phyloP scores from a whole-genome alignment of 2,329 filamentous ascomycete genomes.

The Penicillium sp. region DNA sequence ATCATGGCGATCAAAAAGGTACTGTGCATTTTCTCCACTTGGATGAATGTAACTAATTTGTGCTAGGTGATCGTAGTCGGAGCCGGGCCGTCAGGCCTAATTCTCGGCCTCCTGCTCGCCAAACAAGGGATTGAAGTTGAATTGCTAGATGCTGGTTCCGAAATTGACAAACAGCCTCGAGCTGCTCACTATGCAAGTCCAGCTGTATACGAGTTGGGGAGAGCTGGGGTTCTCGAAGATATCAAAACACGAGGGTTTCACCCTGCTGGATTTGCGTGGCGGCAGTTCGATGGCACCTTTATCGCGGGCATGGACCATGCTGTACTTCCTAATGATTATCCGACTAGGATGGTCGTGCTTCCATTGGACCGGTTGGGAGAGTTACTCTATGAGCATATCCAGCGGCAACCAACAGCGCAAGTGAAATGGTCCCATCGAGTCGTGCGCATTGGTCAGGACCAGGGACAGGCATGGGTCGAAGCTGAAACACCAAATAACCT shows the following conservation, averaged over 20 bases:
- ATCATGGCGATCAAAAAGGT: background rate
- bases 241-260: slow-evolving; percentile 45
- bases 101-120: slow-evolving; percentile 32
- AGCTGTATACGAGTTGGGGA: slow-evolving; percentile 57
- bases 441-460: slow-evolving; percentile 49
- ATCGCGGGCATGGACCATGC: slow-evolving; percentile 33
- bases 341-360: slow-evolving; percentile 44
- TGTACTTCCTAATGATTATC: slow-evolving; percentile 26
- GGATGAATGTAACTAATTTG: background rate
- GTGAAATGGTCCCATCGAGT: slow-evolving; percentile 52
- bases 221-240: slow-evolving; percentile 61
- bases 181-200: slow-evolving; percentile 63
- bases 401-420: slow-evolving; percentile 32
- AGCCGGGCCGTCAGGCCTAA: slow-evolving; percentile 34
- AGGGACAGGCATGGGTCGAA: slow-evolving; percentile 44
- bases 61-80: slow-evolving; percentile 32
- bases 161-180: slow-evolving; percentile 60
- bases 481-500: slow-evolving; percentile 15
- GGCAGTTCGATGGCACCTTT: slow-evolving; percentile 39
- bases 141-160: slow-evolving; percentile 53
- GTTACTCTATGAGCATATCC: slow-evolving; percentile 43
- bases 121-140: slow-evolving; percentile 33
- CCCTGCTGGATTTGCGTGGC: slow-evolving; percentile 47
- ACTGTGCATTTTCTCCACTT: background rate
- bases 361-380: slow-evolving; percentile 46